These are phyloP conservation scores for Lachnum nothofagi DNA, from an alignment of 2,329 filamentous ascomycete genomes.

Conservation along the genomic window DNA sequence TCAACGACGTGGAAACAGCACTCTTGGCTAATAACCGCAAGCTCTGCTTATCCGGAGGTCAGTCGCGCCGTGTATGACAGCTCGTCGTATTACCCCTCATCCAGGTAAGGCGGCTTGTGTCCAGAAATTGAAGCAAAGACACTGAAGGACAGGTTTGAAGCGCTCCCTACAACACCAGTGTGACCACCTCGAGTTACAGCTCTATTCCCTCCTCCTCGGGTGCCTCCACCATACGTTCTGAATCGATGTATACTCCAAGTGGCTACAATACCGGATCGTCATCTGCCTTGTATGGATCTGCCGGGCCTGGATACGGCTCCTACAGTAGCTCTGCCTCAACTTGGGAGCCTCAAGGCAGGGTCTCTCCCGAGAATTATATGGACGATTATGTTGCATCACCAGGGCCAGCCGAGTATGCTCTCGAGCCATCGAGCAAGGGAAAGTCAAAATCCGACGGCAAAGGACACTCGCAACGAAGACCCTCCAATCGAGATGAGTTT, in stretches of 20 bases:
- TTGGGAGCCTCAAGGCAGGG: constrained; percentile 32
- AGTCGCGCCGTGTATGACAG: constrained; percentile 25
- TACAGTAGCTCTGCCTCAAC: constrained; percentile 27
- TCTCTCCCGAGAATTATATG: constrained; percentile 32
- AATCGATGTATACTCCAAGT: constrained; percentile 28
- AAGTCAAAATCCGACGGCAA: constrained; percentile 46
- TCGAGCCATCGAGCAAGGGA: constrained; percentile 46
- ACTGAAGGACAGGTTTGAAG: constrained; percentile 30
- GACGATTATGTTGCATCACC: constrained; percentile 48
- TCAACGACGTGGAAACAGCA: constrained; percentile 6
- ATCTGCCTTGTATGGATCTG: constrained; percentile 29
- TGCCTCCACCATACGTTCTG: constrained; percentile 23
- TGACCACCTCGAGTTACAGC: constrained; percentile 27
- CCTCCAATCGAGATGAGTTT: constrained; percentile 82
- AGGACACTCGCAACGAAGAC: constrained; percentile 50
- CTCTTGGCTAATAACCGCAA: constrained; percentile 27
- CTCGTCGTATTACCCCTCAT: constrained; percentile 28
- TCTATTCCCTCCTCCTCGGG: constrained; percentile 21
- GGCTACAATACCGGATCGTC: constrained; percentile 29
- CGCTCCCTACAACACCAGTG: constrained; percentile 24
- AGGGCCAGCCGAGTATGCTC: constrained; percentile 55
- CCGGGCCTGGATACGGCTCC: constrained; percentile 28
- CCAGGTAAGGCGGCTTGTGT: constrained; percentile 29
- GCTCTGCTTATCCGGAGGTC: constrained; percentile 26
- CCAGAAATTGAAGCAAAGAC: constrained; percentile 15